A percentile compares a stretch with the other conserved stretches of the same genome.
phyloP scores from a whole-genome alignment of 2,329 filamentous ascomycete species.

The Hymenoscyphus occultus region DNA sequence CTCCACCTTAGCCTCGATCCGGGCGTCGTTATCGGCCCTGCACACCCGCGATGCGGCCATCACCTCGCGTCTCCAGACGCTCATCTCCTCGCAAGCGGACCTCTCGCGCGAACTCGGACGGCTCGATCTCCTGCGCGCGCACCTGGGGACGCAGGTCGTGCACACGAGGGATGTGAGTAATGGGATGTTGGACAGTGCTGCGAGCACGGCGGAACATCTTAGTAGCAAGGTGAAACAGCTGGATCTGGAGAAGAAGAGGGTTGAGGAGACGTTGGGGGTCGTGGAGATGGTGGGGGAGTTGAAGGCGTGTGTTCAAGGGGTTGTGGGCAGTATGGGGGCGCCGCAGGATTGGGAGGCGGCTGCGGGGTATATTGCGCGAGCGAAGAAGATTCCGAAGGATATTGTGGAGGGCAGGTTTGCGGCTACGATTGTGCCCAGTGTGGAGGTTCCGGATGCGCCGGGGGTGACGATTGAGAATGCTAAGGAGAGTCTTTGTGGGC shows the following conservation, averaged over 20 bases:
- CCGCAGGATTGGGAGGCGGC: conserved; percentile 99
- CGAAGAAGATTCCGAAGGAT: conserved; percentile 73
- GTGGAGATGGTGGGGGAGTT: conserved; percentile 97
- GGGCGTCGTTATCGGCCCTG: conserved; percentile 70
- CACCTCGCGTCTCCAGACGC: conserved; percentile 68
- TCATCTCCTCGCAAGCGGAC: conserved; percentile 81
- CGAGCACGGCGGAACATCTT: conserved; percentile 79
- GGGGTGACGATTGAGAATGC: conserved; percentile 82
- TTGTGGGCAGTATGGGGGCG: conserved; percentile 93
- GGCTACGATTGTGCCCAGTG: conserved; percentile 86
- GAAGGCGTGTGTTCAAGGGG: conserved; percentile 92
- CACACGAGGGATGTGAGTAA: conserved; percentile 80
- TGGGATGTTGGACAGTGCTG: conserved; percentile 84
- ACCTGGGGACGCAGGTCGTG: conserved; percentile 82
- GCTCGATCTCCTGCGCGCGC: conserved; percentile 83
- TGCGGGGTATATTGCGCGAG: conserved; percentile 81
- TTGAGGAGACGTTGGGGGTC: conserved; percentile 84
- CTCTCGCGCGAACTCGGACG: conserved; percentile 82
- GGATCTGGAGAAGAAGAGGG: conserved; percentile 86
- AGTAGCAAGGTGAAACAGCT: conserved; percentile 83
- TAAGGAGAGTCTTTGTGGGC: conserved; percentile 80
- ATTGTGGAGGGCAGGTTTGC: conserved; percentile 86
- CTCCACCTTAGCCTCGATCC: conserved; percentile 74
- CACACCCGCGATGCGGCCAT: conserved; percentile 73
- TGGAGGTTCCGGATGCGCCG: conserved; percentile 90